These are phyloP conservation scores for Saururus chinensis DNA, from an alignment of 164 flowering plant genomes.

Conservation along the genomic window DNA sequence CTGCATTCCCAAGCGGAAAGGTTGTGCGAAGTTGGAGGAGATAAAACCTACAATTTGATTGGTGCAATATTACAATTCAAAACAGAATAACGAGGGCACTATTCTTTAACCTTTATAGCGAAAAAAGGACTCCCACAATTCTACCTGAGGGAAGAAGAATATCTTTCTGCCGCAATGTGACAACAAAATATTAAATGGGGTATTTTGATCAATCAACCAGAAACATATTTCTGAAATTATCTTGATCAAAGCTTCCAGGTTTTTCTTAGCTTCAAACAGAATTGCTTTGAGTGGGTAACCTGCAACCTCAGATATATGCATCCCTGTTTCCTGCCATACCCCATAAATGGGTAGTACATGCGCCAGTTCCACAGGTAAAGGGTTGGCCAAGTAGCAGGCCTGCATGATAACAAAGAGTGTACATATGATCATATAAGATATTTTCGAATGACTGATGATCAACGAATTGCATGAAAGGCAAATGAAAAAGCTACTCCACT, in stretches of 20 bases:
- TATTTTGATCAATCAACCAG: constrained; percentile 9
- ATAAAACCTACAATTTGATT: constrained; percentile 2
- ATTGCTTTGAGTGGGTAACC: constrained; percentile 23
- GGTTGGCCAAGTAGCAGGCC: constrained; percentile 26
- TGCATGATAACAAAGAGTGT: neutral
- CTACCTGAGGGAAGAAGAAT: constrained; percentile 27
- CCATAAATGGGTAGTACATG: constrained; percentile 10
- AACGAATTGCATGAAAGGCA: no score
- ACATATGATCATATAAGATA: no score
- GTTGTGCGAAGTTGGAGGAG: neutral
- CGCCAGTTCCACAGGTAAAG: constrained; percentile 24
- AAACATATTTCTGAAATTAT: constrained; percentile 16
- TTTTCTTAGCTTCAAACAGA: constrained; percentile 7
- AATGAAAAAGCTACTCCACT: neutral
- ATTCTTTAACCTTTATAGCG: no score
- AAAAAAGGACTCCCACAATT: neutral
- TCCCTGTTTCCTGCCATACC: constrained; percentile 6
- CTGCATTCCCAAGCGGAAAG: constrained; percentile 32
- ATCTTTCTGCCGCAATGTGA: constrained; percentile 20
- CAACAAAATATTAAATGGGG: constrained; percentile 16
- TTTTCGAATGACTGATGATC: no score
- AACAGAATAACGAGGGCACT: neutral
- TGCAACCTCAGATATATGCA: constrained; percentile 8
- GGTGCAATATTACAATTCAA: neutral
- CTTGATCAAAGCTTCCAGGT: constrained; percentile 9